Evolutionary conservation across 495 filamentous ascomycete species (phyloP).

Genomic region (Diplogelasinospora grovesii): DNA sequence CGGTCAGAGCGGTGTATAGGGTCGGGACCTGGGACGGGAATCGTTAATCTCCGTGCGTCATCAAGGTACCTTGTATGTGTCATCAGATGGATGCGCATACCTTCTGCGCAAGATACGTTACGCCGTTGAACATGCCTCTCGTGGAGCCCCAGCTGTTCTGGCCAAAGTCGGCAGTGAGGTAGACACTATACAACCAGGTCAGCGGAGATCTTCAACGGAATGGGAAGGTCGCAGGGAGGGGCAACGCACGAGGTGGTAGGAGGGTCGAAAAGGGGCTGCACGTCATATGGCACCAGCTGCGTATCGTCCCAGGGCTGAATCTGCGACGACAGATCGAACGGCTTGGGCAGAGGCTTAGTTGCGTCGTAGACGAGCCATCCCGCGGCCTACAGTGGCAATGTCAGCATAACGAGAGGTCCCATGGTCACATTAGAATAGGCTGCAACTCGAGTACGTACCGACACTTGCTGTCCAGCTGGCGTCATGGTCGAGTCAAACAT

Average conservation of each 20-base stretch:
- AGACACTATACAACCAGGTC: background rate
- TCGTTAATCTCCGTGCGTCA: too few relatives aligned
- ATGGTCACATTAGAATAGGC: too few relatives aligned
- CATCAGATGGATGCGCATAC: too few relatives aligned
- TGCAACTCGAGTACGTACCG: conserved; percentile 47
- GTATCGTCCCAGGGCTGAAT: conserved; percentile 4
- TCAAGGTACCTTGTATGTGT: too few relatives aligned
- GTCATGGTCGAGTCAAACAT: conserved; percentile 46
- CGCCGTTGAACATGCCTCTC: conserved; percentile 2
- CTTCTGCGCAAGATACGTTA: conserved; percentile 3
- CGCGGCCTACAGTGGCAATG: conserved; percentile 27
- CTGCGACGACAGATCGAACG: background rate
- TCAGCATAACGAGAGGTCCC: too few relatives aligned
- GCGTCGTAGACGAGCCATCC: conserved; percentile 59
- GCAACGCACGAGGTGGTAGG: too few relatives aligned
- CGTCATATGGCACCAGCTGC: conserved; percentile 1
- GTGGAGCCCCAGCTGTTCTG: conserved; percentile 6
- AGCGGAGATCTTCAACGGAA: too few relatives aligned
- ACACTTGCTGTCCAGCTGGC: conserved; percentile 41
- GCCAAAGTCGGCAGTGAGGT: background rate
- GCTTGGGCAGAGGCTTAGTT: conserved; percentile 34
- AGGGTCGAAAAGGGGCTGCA: background rate
- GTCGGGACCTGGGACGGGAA: too few relatives aligned
- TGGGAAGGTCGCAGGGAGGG: too few relatives aligned
- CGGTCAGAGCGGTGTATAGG: conserved; percentile 51